Evolutionary conservation across 345 rosid species (phyloP).

Genomic region (Lepidium africanum): DNA sequence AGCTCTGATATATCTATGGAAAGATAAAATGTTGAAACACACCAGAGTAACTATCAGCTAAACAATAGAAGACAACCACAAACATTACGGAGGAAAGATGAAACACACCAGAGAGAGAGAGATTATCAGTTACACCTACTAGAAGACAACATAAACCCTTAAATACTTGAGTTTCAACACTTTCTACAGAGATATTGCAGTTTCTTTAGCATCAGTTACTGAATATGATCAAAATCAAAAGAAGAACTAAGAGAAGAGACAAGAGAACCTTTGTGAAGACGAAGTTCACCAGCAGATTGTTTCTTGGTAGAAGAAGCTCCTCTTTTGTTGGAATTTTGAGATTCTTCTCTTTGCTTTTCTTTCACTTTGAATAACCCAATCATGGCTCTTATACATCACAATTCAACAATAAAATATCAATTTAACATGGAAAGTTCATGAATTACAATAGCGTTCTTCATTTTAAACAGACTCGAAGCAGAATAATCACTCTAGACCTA

Average conservation of each 20-base stretch:
- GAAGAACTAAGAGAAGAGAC: background rate
- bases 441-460: no score
- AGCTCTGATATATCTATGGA: constrained; percentile 60
- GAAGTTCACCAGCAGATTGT: constrained; percentile 78
- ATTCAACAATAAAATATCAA: no score
- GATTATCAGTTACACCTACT: background rate
- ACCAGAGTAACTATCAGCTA: background rate
- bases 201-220: background rate
- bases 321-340: constrained; percentile 39
- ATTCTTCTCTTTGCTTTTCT: constrained; percentile 68
- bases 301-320: constrained; percentile 37
- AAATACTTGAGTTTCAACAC: background rate
- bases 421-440: no score
- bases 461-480: no score
- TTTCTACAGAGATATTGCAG: background rate
- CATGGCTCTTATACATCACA: constrained; percentile 20
- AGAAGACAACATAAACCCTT: background rate
- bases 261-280: constrained; percentile 66
- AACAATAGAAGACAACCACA: background rate
- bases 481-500: no score
- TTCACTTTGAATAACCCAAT: constrained; percentile 71
- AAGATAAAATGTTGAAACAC: background rate
- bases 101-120: background rate
- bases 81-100: no score
- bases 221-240: background rate